Base-by-base conservation (phyloP, 176 grass and related monocot genomes). In the Triticum timopheevii region DNA sequence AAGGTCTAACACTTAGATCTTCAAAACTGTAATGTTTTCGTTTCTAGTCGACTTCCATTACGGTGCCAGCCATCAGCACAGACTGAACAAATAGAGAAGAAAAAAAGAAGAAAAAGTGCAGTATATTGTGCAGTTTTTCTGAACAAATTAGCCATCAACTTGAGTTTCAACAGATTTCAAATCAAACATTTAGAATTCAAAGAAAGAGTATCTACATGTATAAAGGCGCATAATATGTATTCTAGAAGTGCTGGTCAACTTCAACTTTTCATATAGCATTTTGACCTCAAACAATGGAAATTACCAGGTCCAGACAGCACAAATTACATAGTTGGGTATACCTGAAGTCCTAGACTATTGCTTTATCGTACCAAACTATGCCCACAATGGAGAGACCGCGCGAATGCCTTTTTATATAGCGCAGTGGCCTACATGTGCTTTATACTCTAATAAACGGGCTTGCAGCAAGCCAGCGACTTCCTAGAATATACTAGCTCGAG, bases 401-500 rank as follows among this genome's bases (percentile, higher is more conserved):
- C 2, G 61, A 76, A 69, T 28, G 22, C 25, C 10, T 45, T 86
- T 86, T 82, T 25, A 58, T 16, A 63, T 28, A 83, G 47, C 61
- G 20, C 13, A 59, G 9, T 89, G 65, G 42, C 73, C 79, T 65
- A 65, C 47, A 70, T 24, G 44, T 74, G 8, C 20, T 1, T 66
- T 58, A 16, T 83, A 74, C 67, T 79, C 25, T 30, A 77, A 16
- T 50, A 52, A 84, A 27, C 66, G 22, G 76, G 69, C 22, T 70
- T 50, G 38, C 70, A 86, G 44, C 74, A 89, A 76, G 6, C 40
- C 70, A 86, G 58, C 74, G 80, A 76, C 39, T 64, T 61, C 7
- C 13, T 62, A 83, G 84, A 92, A 89, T 92, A 86, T 86, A 86
- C 79, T 70, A 1, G 59, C 11, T 72, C 13, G 1, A 65, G 52